Evolutionary conservation across 192 early-diverging fungal species (phyloP), one percentile per base, ranked within the genome.

Genomic region (Haplosporangium gracile): DNA sequence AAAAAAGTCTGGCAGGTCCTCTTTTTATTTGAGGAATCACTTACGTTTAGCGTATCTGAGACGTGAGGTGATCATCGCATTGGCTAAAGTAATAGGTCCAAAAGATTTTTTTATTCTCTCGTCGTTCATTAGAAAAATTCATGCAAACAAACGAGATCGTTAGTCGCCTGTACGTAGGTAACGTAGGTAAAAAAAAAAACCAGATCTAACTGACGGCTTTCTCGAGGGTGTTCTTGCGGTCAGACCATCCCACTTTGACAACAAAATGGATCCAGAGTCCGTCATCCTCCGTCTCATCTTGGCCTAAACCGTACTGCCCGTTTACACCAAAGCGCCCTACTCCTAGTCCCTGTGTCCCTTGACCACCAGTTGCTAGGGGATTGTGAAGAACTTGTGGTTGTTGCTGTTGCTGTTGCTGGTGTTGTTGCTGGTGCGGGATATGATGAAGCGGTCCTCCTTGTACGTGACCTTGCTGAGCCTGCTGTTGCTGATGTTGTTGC

Each of bases 191-290:
- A 4, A 7, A 26, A 15, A 15, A 51, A 51, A 51, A 22, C n/a
- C 0, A 5, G 49, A 51, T 51, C 60, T 68, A 80, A 15, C 29
- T 65, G 5, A 32, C 55, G 4, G 71, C 78, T 43, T 76, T 85
- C 38, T 81, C 80, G 26, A 7, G 49, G 5, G 69, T 45, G 11
- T 34, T 49, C 49, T 81, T 74, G 13, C 71, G 45, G 70, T 86
- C 84, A 2, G 79, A 77, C 84, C 84, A 86, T 49, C 84, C 84
- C 16, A 86, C 79, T 68, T 86, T 86, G 45, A 86, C 84, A 29
- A 86, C 84, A 86, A 86, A 86, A 40, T 86, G 79, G 72, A 86
- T 78, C 84, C 84, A 86, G 1, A 86, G 79, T 2, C 84, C 84
- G 40, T 86, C 84, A 70, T 86, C 84, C 63, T 86, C 79, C 3